Conservation (phyloP, 1,139 yeast genomes). For the Saccharomycopsis crataegensis region DNA sequence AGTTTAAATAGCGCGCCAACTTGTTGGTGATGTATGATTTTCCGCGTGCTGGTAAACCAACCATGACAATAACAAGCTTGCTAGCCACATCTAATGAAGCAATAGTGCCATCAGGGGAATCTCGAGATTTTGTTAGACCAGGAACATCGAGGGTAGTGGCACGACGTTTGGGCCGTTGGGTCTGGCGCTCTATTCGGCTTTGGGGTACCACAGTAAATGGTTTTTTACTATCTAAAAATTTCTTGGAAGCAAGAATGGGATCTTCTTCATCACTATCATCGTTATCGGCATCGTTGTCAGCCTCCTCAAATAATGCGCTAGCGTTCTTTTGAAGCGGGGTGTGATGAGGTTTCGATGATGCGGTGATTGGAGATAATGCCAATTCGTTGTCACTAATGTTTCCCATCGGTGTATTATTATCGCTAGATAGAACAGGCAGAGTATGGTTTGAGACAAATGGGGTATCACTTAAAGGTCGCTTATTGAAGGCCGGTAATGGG, state of each 20-base stretch:
- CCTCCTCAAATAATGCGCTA: not conserved
- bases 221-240: not conserved
- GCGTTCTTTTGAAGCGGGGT: no score
- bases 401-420: not conserved
- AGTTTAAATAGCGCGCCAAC: constrained; percentile 76
- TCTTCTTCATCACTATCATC: not conserved
- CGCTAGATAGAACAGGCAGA: constrained; percentile 36
- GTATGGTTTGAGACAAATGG: constrained; percentile 52
- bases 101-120: constrained; percentile 77
- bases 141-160: constrained; percentile 78
- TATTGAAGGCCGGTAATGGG: constrained; percentile 51
- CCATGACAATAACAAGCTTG: constrained; percentile 87
- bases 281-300: not conserved
- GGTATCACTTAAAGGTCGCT: constrained; percentile 65
- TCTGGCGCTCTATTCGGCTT: not conserved
- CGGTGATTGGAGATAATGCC: no score
- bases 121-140: constrained; percentile 78
- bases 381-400: not conserved
- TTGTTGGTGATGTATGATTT: constrained; percentile 90
- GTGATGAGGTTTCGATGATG: no score
- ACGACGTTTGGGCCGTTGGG: constrained; percentile 11
- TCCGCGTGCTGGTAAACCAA: constrained; percentile 89
- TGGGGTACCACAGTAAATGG: not conserved
- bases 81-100: constrained; percentile 53
- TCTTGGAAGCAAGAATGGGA: not conserved